Base-by-base conservation (phyloP, 257 asterid species). In the Solanum etuberosum region DNA sequence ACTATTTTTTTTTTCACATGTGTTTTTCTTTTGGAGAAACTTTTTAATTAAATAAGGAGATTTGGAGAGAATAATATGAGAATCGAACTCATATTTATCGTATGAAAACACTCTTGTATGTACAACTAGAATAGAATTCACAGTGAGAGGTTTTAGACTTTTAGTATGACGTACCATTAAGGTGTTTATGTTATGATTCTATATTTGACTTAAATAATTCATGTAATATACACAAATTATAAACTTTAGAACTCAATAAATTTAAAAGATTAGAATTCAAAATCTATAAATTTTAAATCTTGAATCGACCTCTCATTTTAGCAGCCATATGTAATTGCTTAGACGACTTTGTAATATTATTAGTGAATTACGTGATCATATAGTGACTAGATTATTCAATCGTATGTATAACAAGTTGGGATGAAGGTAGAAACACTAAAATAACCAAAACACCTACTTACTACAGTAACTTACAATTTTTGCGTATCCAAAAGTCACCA, bases 181-280 rank as follows among this genome's bases (percentile, higher is more conserved):
- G 14, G 27, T 11, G 11, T 68, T 68, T 14, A 29, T 68, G 0
- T 0, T 7, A 29, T 1, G 23, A 7, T 32, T 70, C 0, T 70
- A 0, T 16, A 16, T 16, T 70, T 70, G 2, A 70, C 1, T 70
- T 70, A 32, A 16, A 7, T 15, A 15, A 31, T 68, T 67, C 9
- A 13, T 67, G 18, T 13, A 67, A 70, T 70, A 70, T 7, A 2
- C 11, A 8, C 2, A 18, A 68, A 16, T 10, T 71, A 4, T 18
- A 71, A 71, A 18, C 2, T 7, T 9, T 2, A 32, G 0, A 71
- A 16, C 3, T 1, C 7, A 4, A 4, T 0, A 71, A 18, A 2
- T 8, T 1, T 16, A 18, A 71, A 32, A 2, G 10, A 14, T 15
- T 27, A 71, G 1, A 31, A 15, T 31, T 31, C 1, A 68, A 29